A percentile compares a stretch with the other conserved stretches of the same genome.
These are phyloP conservation scores for Bryoerythrophyllum caledonicum DNA, from an alignment of 225 moss, liverwort and hornwort genomes.

Conservation along the genomic window DNA sequence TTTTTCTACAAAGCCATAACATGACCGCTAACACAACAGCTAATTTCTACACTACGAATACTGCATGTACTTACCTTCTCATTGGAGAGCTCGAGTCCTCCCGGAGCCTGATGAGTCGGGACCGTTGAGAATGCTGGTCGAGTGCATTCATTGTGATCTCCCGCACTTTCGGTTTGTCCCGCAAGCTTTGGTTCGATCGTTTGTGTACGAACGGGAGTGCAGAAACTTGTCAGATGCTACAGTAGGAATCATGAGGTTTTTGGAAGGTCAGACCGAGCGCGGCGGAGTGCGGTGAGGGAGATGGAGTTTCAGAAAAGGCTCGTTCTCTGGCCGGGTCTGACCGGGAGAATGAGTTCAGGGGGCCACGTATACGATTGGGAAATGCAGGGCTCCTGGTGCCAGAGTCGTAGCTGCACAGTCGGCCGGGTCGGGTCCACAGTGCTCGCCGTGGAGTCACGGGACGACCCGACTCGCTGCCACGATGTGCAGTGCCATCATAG, in stretches of 20 bases:
- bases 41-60: too few relatives aligned
- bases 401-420: background rate
- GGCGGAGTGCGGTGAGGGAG: background rate
- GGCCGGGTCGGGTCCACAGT: background rate
- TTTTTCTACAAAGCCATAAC: background rate
- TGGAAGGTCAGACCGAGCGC: background rate
- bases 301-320: too few relatives aligned
- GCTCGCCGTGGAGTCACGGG: background rate
- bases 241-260: background rate
- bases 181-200: background rate
- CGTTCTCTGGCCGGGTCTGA: background rate
- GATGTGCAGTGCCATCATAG: background rate
- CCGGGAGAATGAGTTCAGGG: background rate
- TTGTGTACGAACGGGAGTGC: background rate
- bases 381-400: background rate
- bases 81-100: background rate
- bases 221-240: too few relatives aligned
- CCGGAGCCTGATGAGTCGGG: background rate
- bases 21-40: too few relatives aligned
- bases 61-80: background rate
- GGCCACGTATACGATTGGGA: background rate
- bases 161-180: background rate
- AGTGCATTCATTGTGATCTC: background rate
- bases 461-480: background rate
- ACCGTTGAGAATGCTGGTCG: background rate